Conservation (phyloP, 805 yeast genomes). For the Pichia manshurica region DNA sequence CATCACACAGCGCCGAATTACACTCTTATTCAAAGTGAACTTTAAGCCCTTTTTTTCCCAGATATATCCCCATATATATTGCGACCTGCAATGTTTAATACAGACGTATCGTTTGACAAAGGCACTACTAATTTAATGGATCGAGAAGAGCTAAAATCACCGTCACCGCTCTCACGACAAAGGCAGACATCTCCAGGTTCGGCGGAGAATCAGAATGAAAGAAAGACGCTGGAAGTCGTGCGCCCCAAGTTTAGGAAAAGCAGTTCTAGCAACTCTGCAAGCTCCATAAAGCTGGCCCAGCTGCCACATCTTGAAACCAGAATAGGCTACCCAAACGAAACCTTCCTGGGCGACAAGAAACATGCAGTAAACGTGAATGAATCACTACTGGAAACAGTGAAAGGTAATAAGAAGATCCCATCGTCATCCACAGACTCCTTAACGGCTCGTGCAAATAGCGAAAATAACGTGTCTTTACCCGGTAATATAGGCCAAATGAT, state of each 20-base stretch:
- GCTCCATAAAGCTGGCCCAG: conserved; percentile 11
- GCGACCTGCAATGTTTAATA: too few relatives aligned
- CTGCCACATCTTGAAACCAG: conserved; percentile 15
- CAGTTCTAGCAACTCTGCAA: conserved; percentile 2
- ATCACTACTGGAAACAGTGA: conserved; percentile 6
- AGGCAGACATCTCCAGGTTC: background rate
- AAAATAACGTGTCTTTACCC: background rate
- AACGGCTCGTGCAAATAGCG: background rate
- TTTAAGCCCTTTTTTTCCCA: too few relatives aligned
- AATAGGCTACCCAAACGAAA: background rate
- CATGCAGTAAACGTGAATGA: conserved; percentile 8
- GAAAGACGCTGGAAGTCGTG: conserved; percentile 2
- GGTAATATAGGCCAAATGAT: background rate
- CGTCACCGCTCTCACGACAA: background rate
- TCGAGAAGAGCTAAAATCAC: background rate
- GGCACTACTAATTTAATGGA: background rate
- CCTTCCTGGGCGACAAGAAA: background rate
- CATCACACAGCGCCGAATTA: too few relatives aligned
- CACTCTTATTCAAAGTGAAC: too few relatives aligned
- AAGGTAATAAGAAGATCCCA: background rate
- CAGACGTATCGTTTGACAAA: too few relatives aligned
- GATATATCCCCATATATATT: too few relatives aligned
- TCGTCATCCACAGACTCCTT: background rate
- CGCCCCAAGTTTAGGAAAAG: conserved; percentile 12
- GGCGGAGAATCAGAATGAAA: background rate